Base-by-base conservation (phyloP, 2,329 filamentous ascomycete genomes). In the Neoarthrinium moseri region DNA sequence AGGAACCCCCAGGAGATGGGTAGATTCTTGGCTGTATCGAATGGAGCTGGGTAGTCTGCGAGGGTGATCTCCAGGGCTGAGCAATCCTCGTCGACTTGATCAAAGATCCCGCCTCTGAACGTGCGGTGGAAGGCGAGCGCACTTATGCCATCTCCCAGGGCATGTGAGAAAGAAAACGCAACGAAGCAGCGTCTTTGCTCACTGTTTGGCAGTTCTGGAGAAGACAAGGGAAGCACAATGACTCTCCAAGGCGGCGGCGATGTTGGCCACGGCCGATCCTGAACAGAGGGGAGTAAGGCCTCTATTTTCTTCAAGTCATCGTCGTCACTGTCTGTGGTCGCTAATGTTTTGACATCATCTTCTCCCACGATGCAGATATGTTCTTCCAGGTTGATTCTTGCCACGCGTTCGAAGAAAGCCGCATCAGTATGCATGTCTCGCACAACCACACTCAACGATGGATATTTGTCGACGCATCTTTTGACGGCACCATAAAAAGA, bases 1-100 rank as follows among this genome's bases (percentile, higher is more conserved):
- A 46, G 44, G 15, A 33, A 46, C 5, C 36, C 35, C 44, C 44
- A 46, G 1, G 44, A 46, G 17, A 46, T 46, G 3, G 44, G 35
- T 4, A 46, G 20, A 10, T 21, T 37, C n/a, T 24, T 18, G 4
- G 44, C 7, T 13, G 44, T 46, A 22, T 46, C 44, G 36, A 40
- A 46, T n/a, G 35, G 36, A 6, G 22, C 18, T 13, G 44, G 35
- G 29, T 24, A 20, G 5, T 41, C 26, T 35, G n/a, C n/a, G 27
- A 20, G 2, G 37, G 37, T 35, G 2, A 36, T 46, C 1, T 12
- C 11, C 12, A 38, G 7, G 8, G 26, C 15, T 22, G 23, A 21
- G 18, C 33, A 30, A 38, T 30, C 26, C 21, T 11, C 22, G 24
- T 18, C 21, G 27, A 30, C 18, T 13, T 11, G 18, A 12, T 41